phyloP scores from a whole-genome alignment of 1,284 basidiomycete genomes.

The Coniophora puteana region DNA sequence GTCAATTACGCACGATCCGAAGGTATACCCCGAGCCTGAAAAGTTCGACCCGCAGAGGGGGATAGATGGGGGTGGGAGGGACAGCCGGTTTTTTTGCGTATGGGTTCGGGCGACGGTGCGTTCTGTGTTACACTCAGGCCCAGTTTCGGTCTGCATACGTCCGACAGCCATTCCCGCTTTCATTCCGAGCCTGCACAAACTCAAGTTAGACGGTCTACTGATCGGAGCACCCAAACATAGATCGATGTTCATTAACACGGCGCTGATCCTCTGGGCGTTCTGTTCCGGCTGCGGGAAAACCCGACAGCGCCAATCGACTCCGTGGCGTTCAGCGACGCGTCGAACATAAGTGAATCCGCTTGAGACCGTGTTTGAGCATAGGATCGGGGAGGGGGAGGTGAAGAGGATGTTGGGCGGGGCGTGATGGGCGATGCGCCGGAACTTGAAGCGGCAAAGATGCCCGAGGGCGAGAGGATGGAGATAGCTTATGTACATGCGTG shows the following conservation, averaged over 20 bases:
- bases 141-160: no score
- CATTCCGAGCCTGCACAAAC: no score
- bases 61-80: no score
- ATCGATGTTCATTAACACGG: constrained; percentile 1
- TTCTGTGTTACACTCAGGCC: no score
- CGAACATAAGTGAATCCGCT: constrained; percentile 6
- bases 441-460: background rate
- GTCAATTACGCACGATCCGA: no score
- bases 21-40: no score
- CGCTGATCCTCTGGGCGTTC: constrained; percentile 1
- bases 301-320: constrained; percentile 9
- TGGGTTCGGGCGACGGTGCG: no score
- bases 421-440: background rate
- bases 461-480: background rate
- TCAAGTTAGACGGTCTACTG: no score
- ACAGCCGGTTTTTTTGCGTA: no score
- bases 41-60: no score
- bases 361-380: constrained; percentile 7
- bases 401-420: background rate
- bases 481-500: background rate
- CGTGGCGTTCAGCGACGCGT: constrained; percentile 6
- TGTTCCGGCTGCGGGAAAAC: constrained; percentile 5
- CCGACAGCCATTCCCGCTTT: background rate
- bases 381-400: constrained; percentile 5
- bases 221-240: no score